Evolutionary conservation across 768 basidiomycete genomes (phyloP).

Genomic region (Termitomyces sp.): DNA sequence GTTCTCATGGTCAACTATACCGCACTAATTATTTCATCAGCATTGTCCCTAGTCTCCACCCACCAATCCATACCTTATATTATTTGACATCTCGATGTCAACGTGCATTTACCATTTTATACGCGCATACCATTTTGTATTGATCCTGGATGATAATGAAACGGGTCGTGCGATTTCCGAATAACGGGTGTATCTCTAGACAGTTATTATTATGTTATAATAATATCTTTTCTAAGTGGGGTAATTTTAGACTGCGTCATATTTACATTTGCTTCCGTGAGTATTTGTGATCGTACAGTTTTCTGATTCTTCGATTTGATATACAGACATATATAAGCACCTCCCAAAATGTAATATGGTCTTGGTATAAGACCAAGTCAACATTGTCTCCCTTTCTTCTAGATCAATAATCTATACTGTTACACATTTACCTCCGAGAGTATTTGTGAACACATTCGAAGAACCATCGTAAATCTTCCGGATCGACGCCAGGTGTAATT

Average conservation of each 20-base stretch:
- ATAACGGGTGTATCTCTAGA: background rate
- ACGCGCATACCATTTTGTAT: constrained; percentile 15
- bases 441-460: constrained; percentile 87
- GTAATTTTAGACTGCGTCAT: background rate
- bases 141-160: constrained; percentile 10
- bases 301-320: no score
- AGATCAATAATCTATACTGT: no score
- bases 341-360: no score
- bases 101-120: constrained; percentile 17
- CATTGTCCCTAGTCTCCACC: constrained; percentile 31
- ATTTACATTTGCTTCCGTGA: no score
- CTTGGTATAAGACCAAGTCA: no score
- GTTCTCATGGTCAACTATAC: constrained; percentile 15
- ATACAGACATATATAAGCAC: no score
- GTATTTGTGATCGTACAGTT: no score
- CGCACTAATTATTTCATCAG: constrained; percentile 13
- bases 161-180: background rate
- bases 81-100: constrained; percentile 16
- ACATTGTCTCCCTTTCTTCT: no score
- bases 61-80: constrained; percentile 25
- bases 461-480: constrained; percentile 90
- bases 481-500: constrained; percentile 93
- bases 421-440: constrained; percentile 32
- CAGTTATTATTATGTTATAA: background rate
- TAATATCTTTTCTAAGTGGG: background rate